phyloP scores from a whole-genome alignment of 345 rosid species.

The Eucalyptus lansdowneana region DNA sequence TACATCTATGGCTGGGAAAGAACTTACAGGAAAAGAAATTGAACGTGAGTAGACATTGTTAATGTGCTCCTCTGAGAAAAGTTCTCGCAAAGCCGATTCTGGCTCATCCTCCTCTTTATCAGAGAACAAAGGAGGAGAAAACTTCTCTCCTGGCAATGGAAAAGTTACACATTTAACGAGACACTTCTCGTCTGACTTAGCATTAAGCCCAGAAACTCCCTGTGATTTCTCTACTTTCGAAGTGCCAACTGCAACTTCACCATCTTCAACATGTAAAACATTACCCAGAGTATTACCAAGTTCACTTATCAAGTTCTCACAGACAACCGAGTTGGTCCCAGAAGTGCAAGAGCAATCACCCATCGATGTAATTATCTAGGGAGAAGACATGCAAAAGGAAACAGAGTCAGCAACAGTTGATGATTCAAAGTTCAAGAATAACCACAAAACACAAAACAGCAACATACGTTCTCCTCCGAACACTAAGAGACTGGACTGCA shows the following conservation, averaged over 20 bases:
- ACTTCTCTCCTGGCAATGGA: background rate
- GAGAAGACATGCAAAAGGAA: background rate
- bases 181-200: conserved; percentile 5
- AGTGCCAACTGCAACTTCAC: background rate
- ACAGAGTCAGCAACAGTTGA: background rate
- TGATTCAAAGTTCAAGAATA: background rate
- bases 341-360: conserved; percentile 4
- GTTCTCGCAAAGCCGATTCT: conserved; percentile 11
- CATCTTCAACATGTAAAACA: conserved; percentile 5
- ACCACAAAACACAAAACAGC: background rate
- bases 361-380: conserved; percentile 11
- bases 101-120: conserved; percentile 22
- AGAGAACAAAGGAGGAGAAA: conserved; percentile 1
- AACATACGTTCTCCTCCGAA: background rate
- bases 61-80: conserved; percentile 14
- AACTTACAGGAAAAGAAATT: background rate
- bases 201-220: conserved; percentile 9
- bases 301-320: conserved; percentile 15
- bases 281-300: conserved; percentile 5
- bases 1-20: background rate
- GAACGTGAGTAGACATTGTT: background rate
- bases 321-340: background rate
- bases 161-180: conserved; percentile 6
- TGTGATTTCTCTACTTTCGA: conserved; percentile 23
- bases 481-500: background rate